Evolutionary conservation across 306 rosid genomes (phyloP), one percentile per base, ranked within the genome.

Genomic region (Quercus agrifolia): DNA sequence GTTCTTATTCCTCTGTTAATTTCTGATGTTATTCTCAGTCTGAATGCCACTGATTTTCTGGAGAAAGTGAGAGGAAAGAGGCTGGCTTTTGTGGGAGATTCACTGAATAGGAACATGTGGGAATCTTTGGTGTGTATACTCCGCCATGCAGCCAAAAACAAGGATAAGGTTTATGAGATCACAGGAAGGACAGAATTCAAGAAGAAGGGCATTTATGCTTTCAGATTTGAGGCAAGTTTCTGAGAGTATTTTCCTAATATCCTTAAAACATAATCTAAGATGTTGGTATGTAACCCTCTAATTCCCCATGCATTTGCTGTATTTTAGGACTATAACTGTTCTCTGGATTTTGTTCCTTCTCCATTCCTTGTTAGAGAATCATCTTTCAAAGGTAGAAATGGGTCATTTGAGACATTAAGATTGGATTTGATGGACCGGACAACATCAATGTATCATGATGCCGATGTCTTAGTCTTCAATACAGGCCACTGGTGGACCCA

Each of bases 401-500:
- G 94, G 25, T 68, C 93, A 1, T 76, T 88, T 44, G 98, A 93
- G 89, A 96, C 99, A 63, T 80, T 96, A 71, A 85, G 99, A 80
- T 86, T 96, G 87, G 99, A 96, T 91, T 77, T 88, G 89, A 96
- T 96, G 98, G 99, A 91, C 77, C 80, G 19, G 78, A 84, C 93
- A 18, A 93, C 94, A 30, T 51, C 86, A 46, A 89, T 82, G 77
- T 91, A 93, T 75, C 83, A 83, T 62, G 98, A 96, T 82, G 96
- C 97, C 4, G 94, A 93, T 74, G 81, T 93, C 73, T 69, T 96
- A 77, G 90, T 96, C 82, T 96, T 96, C 85, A 96, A 96, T 73
- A 91, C 97, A 21, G 99, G 99, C 70, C 98, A 93, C 54, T 96
- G 99, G 99, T 96, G 99, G 99, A 96, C 98, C 12, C 98, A 96